phyloP scores from a whole-genome alignment of 768 basidiomycete genomes.

The Pleurotus platypus region DNA sequence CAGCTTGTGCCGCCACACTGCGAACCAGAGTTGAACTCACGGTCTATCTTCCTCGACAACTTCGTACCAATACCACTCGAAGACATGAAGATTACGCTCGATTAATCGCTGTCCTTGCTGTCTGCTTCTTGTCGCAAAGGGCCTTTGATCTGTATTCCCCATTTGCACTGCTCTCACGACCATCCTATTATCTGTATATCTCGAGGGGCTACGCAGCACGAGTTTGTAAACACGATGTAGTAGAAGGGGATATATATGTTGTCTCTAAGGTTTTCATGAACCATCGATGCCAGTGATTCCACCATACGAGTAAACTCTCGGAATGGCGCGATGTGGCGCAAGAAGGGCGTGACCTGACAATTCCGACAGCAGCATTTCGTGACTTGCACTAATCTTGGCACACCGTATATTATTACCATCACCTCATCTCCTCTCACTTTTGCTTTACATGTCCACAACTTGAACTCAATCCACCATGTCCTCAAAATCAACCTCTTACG shows the following conservation, averaged over 20 bases:
- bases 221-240: slow-evolving; percentile 8
- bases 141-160: background rate
- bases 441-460: slow-evolving; percentile 8
- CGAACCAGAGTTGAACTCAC: slow-evolving; percentile 83
- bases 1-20: slow-evolving; percentile 88
- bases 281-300: background rate
- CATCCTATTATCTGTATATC: background rate
- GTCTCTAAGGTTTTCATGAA: background rate
- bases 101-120: slow-evolving; percentile 44
- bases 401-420: slow-evolving; percentile 11
- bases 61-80: slow-evolving; percentile 98
- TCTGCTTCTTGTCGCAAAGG: background rate
- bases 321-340: slow-evolving; percentile 45
- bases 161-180: slow-evolving; percentile 4
- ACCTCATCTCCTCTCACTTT: slow-evolving; percentile 8
- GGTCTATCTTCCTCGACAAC: slow-evolving; percentile 82
- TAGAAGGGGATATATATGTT: slow-evolving; percentile 4
- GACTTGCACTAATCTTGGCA: background rate
- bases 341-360: slow-evolving; percentile 22
- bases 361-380: slow-evolving; percentile 3
- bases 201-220: background rate
- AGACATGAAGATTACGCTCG: slow-evolving; percentile 89
- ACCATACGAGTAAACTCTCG: background rate
- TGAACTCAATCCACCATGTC: slow-evolving; percentile 17
- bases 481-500: slow-evolving; percentile 32